These are phyloP conservation scores for Carnegiea gigantea DNA, from an alignment of 179 eudicot genomes.

Conservation along the genomic window DNA sequence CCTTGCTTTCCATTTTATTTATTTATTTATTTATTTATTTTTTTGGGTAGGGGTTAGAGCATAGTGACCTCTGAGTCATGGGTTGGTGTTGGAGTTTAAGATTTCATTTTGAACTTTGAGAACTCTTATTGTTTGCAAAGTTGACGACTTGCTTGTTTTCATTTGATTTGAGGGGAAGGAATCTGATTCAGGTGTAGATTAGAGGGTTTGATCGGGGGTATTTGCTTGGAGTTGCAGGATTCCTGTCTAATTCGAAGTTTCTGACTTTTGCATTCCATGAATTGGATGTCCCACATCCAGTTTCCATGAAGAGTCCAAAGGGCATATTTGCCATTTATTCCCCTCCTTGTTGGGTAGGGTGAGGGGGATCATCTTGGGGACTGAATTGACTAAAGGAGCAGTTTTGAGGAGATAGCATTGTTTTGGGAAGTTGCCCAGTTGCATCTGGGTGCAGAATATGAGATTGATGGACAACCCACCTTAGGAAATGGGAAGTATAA, in stretches of 20 bases:
- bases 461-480: neutral
- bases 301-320: neutral
- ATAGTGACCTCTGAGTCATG: neutral
- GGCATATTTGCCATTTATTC: neutral
- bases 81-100: neutral
- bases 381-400: neutral
- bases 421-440: neutral
- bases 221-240: neutral
- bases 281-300: neutral
- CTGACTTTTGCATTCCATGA: neutral
- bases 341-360: neutral
- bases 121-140: neutral
- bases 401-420: conserved; percentile 3
- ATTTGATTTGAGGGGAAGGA: neutral
- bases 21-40: too few species aligned
- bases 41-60: neutral
- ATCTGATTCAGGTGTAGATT: neutral
- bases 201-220: neutral
- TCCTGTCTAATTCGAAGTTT: neutral
- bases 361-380: neutral
- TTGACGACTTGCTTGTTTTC: neutral
- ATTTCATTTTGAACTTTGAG: conserved; percentile 7
- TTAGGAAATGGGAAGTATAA: neutral
- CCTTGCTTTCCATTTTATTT: neutral
- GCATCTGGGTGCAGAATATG: neutral